Percentiles rank a stretch among this genome's conserved stretches.
Evolutionary conservation across 2,329 filamentous ascomycete genomes (phyloP).

Genomic region (Aspergillus japonicus): DNA sequence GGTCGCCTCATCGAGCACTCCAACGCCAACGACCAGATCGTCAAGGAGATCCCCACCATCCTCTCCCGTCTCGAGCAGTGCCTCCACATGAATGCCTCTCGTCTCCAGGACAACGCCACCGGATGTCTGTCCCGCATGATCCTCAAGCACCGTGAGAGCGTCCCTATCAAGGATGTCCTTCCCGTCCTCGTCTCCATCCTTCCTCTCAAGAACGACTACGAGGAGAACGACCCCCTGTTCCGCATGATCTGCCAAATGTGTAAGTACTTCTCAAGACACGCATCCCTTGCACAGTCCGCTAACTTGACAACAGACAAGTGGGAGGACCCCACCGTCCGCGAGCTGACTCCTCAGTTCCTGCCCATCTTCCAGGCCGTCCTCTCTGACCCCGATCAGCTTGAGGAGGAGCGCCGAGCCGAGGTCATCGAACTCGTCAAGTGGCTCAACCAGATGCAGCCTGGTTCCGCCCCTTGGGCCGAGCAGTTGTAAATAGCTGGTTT

Average conservation of each 20-base stretch:
- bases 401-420: slow-evolving; percentile 48
- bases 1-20: slow-evolving; percentile 84
- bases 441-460: slow-evolving; percentile 47
- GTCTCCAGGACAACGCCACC: slow-evolving; percentile 87
- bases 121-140: slow-evolving; percentile 93
- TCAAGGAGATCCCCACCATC: slow-evolving; percentile 73
- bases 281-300: slow-evolving; percentile 4
- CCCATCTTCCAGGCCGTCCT: slow-evolving; percentile 51
- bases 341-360: slow-evolving; percentile 47
- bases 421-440: slow-evolving; percentile 50
- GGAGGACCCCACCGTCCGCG: slow-evolving; percentile 46
- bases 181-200: slow-evolving; percentile 75
- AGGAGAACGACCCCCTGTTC: slow-evolving; percentile 94
- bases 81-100: slow-evolving; percentile 71
- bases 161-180: slow-evolving; percentile 78
- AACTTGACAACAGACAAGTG: slow-evolving; percentile 41
- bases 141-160: slow-evolving; percentile 76
- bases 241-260: slow-evolving; percentile 85
- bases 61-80: slow-evolving; percentile 83
- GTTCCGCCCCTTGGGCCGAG: slow-evolving; percentile 40
- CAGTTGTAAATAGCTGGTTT: slow-evolving; percentile 29
- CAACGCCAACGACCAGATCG: slow-evolving; percentile 68
- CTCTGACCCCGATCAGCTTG: slow-evolving; percentile 46
- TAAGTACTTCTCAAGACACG: slow-evolving; percentile 47
- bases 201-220: slow-evolving; percentile 87